Percentiles rank a stretch among this genome's conserved stretches.
phyloP scores from a whole-genome alignment of 1,139 yeast genomes.

The Saccharomyces hybrid region DNA sequence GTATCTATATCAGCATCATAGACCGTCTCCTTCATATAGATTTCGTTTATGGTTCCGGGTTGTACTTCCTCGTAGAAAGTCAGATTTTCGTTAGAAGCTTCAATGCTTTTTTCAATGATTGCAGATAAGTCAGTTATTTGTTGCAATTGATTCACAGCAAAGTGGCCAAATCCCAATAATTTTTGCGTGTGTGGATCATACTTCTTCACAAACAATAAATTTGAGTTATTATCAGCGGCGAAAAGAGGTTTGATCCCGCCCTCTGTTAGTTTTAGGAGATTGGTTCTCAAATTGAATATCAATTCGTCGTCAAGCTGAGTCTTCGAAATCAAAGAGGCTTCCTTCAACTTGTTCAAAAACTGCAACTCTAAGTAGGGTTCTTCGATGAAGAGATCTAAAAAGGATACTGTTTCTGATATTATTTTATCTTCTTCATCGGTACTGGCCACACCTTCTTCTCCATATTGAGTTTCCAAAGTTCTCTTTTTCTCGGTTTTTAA shows the following conservation, averaged over 20 bases:
- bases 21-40: conserved; percentile 35
- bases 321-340: conserved; percentile 8
- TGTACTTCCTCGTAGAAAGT: conserved; percentile 65
- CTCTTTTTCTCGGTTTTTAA: conserved; percentile 30
- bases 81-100: conserved; percentile 33
- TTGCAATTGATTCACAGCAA: conserved; percentile 47
- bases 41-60: conserved; percentile 49
- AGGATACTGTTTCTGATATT: conserved; percentile 2
- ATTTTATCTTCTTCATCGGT: conserved; percentile 17
- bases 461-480: neutral
- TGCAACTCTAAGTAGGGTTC: conserved; percentile 30
- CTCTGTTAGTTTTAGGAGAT: conserved; percentile 11
- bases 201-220: conserved; percentile 57
- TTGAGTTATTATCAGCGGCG: conserved; percentile 32
- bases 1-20: conserved; percentile 59
- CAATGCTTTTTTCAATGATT: conserved; percentile 40
- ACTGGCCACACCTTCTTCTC: neutral
- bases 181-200: conserved; percentile 55
- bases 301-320: conserved; percentile 14
- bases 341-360: conserved; percentile 15
- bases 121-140: conserved; percentile 42
- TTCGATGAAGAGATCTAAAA: conserved; percentile 26
- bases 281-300: conserved; percentile 18
- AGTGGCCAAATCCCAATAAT: conserved; percentile 57
- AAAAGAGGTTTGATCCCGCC: conserved; percentile 10